Evolutionary conservation across 1,284 basidiomycete genomes (phyloP), one percentile per base, ranked within the genome.

Genomic region (Pascua sp.): DNA sequence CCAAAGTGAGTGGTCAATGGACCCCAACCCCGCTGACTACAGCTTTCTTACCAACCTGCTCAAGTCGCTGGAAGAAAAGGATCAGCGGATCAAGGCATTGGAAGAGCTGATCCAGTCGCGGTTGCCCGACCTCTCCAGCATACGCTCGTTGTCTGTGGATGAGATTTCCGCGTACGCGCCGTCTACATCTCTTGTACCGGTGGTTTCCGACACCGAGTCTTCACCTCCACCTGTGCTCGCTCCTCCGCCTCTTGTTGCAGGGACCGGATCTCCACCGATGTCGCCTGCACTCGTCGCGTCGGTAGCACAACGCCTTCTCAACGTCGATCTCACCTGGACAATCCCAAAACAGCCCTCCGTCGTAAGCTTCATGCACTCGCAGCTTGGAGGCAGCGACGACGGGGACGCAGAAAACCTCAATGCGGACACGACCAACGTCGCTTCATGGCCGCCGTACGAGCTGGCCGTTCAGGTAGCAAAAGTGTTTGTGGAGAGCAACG

Each of bases 1-100:
- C 57, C 57, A 17, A 59, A 50, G 53, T 57, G 24, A 13, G 51
- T 41, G n/a, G 24, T n/a, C 4, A 10, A n/a, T 17, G 10, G 15
- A 18, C 15, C 5, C n/a, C 2, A n/a, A 2, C 24, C 7, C 24
- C 4, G 32, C 45, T 55, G 44, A 51, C 55, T 5, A 8, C 18
- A 57, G 56, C 39, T 40, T 55, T n/a, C 57, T 59, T 9, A 54
- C 57, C 18, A 44, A 59, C 38, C 41, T 54, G 13, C 49, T 59
- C 37, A 16, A 38, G n/a, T 42, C 57, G 1, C 45, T 59, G 15
- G 57, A 59, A 37, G 57, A 59, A 16, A 51, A 54, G 44, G 53
- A 59, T 18, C 36, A 18, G 37, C 53, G 53, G n/a, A 44, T 55
- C 5, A 39, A 47, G 12, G 52, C 53, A 0, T 46, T 59, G 1